A percentile compares a stretch with the other conserved stretches of the same genome.
These are phyloP conservation scores for Stagonosporopsis cucurbitacearum DNA, from an alignment of 2,329 filamentous ascomycete genomes.

Conservation along the genomic window DNA sequence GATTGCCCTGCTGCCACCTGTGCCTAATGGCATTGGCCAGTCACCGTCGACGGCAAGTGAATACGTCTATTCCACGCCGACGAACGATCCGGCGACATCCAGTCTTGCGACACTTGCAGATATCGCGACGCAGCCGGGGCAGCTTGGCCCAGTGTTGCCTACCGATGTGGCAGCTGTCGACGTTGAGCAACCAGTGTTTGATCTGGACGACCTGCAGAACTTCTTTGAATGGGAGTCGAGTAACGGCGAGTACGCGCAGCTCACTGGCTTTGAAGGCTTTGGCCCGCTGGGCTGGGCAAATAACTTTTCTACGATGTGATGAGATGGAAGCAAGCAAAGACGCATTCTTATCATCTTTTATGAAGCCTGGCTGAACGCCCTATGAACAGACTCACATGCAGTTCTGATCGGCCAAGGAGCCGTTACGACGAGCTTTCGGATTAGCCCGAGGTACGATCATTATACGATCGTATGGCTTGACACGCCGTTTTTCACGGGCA, in stretches of 20 bases:
- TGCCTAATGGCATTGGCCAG: slow-evolving; percentile 10
- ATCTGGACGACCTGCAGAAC: slow-evolving; percentile 42
- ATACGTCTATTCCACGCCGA: slow-evolving; percentile 21
- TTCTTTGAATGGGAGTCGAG: slow-evolving; percentile 43
- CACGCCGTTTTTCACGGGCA: background rate
- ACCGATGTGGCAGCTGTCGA: slow-evolving; percentile 17
- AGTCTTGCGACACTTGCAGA: slow-evolving; percentile 19
- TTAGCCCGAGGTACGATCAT: no score
- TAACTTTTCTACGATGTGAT: slow-evolving; percentile 36
- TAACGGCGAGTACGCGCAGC: slow-evolving; percentile 33
- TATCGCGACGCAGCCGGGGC: slow-evolving; percentile 18
- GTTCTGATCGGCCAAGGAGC: background rate
- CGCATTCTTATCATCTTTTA: background rate
- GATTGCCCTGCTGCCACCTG: slow-evolving; percentile 24
- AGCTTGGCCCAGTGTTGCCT: slow-evolving; percentile 21
- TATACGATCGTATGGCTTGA: background rate
- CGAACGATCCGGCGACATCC: slow-evolving; percentile 6
- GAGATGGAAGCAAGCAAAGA: background rate
- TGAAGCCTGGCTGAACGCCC: no score
- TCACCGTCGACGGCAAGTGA: slow-evolving; percentile 18
- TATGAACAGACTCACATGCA: background rate
- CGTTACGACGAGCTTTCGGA: background rate
- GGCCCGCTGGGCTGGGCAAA: slow-evolving; percentile 41
- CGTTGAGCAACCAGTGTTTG: slow-evolving; percentile 39
- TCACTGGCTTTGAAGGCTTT: slow-evolving; percentile 39